Conservation (phyloP, 768 basidiomycete genomes). For the Rhodotorula sphaerocarpa region DNA sequence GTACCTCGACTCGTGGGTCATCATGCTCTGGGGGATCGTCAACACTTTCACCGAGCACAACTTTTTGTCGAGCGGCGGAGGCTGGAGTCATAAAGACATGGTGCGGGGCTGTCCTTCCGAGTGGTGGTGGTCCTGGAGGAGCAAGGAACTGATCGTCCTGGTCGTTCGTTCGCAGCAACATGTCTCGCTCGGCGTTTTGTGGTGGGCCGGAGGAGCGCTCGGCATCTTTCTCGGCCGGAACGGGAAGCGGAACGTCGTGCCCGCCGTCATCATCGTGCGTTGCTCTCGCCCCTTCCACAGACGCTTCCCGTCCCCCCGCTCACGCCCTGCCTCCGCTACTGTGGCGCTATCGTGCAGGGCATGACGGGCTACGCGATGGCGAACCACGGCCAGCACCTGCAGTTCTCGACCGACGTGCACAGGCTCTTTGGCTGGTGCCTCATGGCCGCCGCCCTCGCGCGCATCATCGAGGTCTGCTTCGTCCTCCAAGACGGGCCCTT, state of each 20-base stretch:
- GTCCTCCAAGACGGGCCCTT: constrained; percentile 51
- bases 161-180: constrained; percentile 48
- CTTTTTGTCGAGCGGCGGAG: constrained; percentile 42
- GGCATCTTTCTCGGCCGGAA: constrained; percentile 74
- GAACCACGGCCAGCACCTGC: constrained; percentile 52
- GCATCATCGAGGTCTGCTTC: constrained; percentile 79
- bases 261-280: constrained; percentile 61
- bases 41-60: constrained; percentile 92
- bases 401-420: constrained; percentile 79
- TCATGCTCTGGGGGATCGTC: constrained; percentile 51
- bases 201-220: constrained; percentile 87
- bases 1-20: constrained; percentile 44
- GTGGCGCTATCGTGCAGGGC: too few relatives aligned
- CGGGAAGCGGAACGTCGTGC: constrained; percentile 71
- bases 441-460: constrained; percentile 69
- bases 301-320: background rate
- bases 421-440: constrained; percentile 74
- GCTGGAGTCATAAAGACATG: constrained; percentile 74
- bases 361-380: constrained; percentile 93
- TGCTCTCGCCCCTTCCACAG: background rate
- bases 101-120: background rate
- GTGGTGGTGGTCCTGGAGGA: background rate
- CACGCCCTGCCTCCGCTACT: too few relatives aligned
- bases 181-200: constrained; percentile 72
- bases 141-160: too few relatives aligned